phyloP scores from a whole-genome alignment of 768 basidiomycete genomes.

The Phylloporus sp. region DNA sequence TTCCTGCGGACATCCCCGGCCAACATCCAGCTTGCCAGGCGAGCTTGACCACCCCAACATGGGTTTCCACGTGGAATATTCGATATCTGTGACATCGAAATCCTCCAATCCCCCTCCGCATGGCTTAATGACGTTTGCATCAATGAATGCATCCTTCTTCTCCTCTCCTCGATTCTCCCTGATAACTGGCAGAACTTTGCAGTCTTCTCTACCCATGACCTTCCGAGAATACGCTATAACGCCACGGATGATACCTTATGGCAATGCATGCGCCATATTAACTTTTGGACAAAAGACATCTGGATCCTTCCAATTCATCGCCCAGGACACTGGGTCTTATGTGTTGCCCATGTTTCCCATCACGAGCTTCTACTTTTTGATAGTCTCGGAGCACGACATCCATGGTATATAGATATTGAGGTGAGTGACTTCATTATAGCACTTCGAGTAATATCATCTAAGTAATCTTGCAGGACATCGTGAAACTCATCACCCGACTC shows the following conservation, averaged over 20 bases:
- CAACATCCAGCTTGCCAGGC: neutral
- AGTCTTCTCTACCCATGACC: constrained; percentile 8
- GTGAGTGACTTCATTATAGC: neutral
- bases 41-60: neutral
- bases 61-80: constrained; percentile 5
- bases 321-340: constrained; percentile 34
- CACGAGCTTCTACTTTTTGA: constrained; percentile 14
- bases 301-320: constrained; percentile 41
- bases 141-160: constrained; percentile 12
- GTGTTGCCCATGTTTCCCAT: constrained; percentile 6
- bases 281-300: constrained; percentile 29
- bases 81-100: constrained; percentile 1
- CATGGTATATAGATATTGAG: constrained; percentile 1
- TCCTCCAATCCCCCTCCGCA: constrained; percentile 2
- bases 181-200: neutral
- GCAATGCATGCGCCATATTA: neutral
- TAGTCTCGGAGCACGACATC: constrained; percentile 2
- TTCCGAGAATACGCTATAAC: neutral
- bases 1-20: too few species aligned
- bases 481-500: neutral
- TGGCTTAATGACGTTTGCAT: constrained; percentile 14
- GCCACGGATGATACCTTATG: constrained; percentile 19
- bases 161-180: neutral
- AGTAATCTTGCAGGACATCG: neutral
- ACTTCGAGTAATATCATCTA: neutral